Evolutionary conservation across 495 filamentous ascomycete species (phyloP).

Genomic region (Neurospora cerealis): DNA sequence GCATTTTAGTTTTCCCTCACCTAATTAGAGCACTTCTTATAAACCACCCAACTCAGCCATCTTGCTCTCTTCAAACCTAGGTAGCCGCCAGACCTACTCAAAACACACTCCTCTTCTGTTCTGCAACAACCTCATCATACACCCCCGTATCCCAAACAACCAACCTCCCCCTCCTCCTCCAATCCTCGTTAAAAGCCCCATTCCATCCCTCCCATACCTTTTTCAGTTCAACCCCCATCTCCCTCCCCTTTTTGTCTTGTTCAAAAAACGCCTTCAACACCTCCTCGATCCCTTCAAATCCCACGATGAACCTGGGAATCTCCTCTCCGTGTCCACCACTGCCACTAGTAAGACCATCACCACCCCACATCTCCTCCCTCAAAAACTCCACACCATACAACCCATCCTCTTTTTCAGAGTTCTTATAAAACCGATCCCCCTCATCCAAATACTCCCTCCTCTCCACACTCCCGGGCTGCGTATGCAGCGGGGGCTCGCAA

Average conservation of each 20-base stretch:
- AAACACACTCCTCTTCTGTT: background rate
- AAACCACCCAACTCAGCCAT: background rate
- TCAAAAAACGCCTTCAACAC: slow-evolving; percentile 36
- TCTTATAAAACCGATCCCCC: slow-evolving; percentile 73
- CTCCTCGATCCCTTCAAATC: slow-evolving; percentile 42
- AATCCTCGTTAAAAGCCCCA: slow-evolving; percentile 79
- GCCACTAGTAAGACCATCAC: background rate
- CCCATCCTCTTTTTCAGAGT: background rate
- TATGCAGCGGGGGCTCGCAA: slow-evolving; percentile 77
- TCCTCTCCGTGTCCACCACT: slow-evolving; percentile 19
- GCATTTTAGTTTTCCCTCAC: background rate
- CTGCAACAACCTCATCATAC: slow-evolving; percentile 7
- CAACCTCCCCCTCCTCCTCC: slow-evolving; percentile 72
- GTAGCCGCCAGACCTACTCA: background rate
- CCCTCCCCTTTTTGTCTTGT: slow-evolving; percentile 35
- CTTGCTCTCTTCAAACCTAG: background rate
- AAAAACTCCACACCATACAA: slow-evolving; percentile 43
- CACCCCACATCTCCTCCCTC: slow-evolving; percentile 29
- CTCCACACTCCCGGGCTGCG: slow-evolving; percentile 37
- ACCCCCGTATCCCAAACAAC: slow-evolving; percentile 60
- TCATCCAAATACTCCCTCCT: slow-evolving; percentile 69
- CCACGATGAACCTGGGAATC: slow-evolving; percentile 44
- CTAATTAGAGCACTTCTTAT: background rate
- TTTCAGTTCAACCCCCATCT: slow-evolving; percentile 32
- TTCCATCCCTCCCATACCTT: slow-evolving; percentile 70